Conservation (phyloP, 805 yeast genomes). For the Metschnikowia gruessii region DNA sequence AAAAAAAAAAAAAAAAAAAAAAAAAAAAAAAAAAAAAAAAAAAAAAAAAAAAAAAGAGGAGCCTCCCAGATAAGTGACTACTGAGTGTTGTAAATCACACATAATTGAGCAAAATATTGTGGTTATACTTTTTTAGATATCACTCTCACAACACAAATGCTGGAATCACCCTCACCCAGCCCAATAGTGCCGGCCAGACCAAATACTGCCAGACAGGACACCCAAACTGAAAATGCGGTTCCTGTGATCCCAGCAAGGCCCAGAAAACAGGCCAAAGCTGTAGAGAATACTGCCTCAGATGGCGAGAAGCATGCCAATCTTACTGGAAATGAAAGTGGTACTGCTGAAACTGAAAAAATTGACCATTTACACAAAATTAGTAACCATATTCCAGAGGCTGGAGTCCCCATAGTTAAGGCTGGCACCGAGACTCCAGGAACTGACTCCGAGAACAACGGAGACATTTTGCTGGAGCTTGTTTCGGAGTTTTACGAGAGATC, state of each 20-base stretch:
- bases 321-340: too few relatives aligned
- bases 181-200: constrained; percentile 9
- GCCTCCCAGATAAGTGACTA: too few relatives aligned
- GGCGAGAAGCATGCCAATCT: too few relatives aligned
- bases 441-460: constrained; percentile 3
- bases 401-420: not conserved
- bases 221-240: not conserved
- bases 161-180: constrained; percentile 1
- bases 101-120: too few relatives aligned
- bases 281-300: not conserved
- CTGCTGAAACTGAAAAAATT: too few relatives aligned
- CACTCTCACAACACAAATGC: not conserved
- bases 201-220: not conserved
- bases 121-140: too few relatives aligned
- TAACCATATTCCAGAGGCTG: not conserved
- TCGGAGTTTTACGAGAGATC: constrained; percentile 3
- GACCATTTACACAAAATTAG: too few relatives aligned
- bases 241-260: constrained; percentile 10
- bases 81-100: too few relatives aligned
- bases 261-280: not conserved
- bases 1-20: too few relatives aligned
- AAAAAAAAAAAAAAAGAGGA: too few relatives aligned
- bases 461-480: constrained; percentile 6
- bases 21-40: too few relatives aligned
- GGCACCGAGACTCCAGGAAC: not conserved